Evolutionary conservation across 495 filamentous ascomycete species (phyloP).

Genomic region (Cryomyces antarcticus): DNA sequence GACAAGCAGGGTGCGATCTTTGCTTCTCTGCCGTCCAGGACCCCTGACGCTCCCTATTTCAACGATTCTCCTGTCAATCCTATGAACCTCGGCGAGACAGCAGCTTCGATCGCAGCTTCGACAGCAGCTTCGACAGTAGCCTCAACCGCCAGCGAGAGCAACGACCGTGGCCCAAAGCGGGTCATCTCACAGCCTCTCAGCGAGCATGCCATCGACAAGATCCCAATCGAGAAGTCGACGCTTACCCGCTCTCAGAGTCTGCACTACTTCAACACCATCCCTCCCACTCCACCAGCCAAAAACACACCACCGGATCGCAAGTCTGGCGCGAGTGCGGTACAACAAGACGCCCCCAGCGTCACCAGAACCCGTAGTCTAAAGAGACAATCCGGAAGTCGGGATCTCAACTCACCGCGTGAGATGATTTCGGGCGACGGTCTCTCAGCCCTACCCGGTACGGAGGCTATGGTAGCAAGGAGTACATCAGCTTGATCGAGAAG

Average conservation of each 20-base stretch:
- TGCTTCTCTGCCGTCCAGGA: background rate
- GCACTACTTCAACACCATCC: conserved; percentile 6
- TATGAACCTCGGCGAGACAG: background rate
- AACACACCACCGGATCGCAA: conserved; percentile 11
- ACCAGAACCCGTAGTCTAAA: background rate
- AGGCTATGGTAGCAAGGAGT: conserved; percentile 3
- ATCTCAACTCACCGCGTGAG: background rate
- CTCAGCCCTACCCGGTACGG: conserved; percentile 4
- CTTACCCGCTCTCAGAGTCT: conserved; percentile 8
- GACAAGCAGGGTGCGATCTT: background rate
- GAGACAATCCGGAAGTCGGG: background rate
- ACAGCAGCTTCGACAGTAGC: background rate
- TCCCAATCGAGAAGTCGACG: background rate
- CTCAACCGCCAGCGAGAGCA: background rate
- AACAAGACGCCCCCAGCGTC: background rate
- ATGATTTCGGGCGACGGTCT: background rate
- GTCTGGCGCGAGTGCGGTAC: background rate
- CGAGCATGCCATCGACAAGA: background rate
- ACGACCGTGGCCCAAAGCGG: background rate
- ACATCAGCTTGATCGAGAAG: conserved; percentile 3
- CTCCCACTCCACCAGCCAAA: conserved; percentile 11
- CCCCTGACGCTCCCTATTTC: background rate
- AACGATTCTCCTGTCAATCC: background rate
- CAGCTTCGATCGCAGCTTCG: background rate
- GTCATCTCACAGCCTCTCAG: conserved; percentile 1